Percentiles rank a stretch among this genome's conserved stretches.
These are phyloP conservation scores for Aspergillus luchuensis DNA, from an alignment of 2,329 filamentous ascomycete species.

Conservation along the genomic window DNA sequence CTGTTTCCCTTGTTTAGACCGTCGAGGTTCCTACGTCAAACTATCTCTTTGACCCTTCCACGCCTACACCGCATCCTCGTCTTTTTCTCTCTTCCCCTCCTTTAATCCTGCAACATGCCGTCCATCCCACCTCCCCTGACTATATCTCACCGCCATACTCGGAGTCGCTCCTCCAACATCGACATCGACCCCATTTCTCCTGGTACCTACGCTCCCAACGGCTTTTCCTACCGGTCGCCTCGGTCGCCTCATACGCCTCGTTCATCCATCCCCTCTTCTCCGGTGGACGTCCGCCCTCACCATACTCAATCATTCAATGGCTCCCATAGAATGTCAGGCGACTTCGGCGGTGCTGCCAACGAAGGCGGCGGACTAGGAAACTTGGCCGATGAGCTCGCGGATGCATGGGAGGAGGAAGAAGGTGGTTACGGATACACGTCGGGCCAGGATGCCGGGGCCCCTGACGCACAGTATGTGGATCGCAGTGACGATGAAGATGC, in stretches of 20 bases:
- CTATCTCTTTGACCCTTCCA: background rate
- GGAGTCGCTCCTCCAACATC: slow-evolving; percentile 37
- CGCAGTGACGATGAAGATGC: slow-evolving; percentile 35
- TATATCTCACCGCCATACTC: slow-evolving; percentile 40
- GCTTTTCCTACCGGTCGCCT: slow-evolving; percentile 35
- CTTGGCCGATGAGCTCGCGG: slow-evolving; percentile 64
- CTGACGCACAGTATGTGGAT: slow-evolving; percentile 34
- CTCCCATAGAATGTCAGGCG: slow-evolving; percentile 41
- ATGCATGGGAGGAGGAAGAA: slow-evolving; percentile 59
- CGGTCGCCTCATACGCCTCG: slow-evolving; percentile 39
- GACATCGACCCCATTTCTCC: slow-evolving; percentile 42
- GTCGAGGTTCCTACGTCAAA: background rate
- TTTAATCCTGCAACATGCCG: slow-evolving; percentile 26
- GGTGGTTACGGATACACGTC: slow-evolving; percentile 48
- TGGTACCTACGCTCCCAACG: slow-evolving; percentile 33
- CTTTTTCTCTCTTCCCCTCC: slow-evolving; percentile 11
- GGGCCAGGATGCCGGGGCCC: slow-evolving; percentile 35
- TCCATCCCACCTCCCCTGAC: slow-evolving; percentile 40
- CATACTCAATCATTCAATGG: slow-evolving; percentile 40
- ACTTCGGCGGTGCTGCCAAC: slow-evolving; percentile 37
- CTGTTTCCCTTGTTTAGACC: background rate
- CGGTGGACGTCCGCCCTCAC: slow-evolving; percentile 39
- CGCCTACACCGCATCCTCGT: background rate
- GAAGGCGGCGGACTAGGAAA: slow-evolving; percentile 58
- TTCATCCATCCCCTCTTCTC: slow-evolving; percentile 43